These are phyloP conservation scores for Pichia eremophila DNA, from an alignment of 805 yeast species.

Conservation along the genomic window DNA sequence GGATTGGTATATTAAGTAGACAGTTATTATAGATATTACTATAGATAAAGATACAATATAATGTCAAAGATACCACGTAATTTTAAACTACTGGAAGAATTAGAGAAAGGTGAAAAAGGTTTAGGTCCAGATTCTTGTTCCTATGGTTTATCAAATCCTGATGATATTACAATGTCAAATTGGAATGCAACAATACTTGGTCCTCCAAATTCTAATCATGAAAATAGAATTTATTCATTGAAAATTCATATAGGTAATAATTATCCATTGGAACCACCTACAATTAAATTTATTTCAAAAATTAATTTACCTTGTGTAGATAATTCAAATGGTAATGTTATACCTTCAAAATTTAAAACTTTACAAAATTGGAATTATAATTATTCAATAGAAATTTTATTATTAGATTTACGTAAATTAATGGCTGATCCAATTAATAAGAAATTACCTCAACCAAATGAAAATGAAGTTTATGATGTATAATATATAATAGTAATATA, in stretches of 20 bases:
- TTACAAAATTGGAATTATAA: slow-evolving; percentile 79
- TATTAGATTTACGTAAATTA: slow-evolving; percentile 79
- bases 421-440: slow-evolving; percentile 82
- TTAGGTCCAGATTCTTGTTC: slow-evolving; percentile 95
- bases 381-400: slow-evolving; percentile 89
- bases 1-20: too few species aligned
- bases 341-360: slow-evolving; percentile 47
- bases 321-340: slow-evolving; percentile 45
- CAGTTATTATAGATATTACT: too few species aligned
- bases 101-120: slow-evolving; percentile 98
- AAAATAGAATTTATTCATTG: slow-evolving; percentile 84
- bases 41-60: too few species aligned
- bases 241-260: slow-evolving; percentile 70
- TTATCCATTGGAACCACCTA: slow-evolving; percentile 88
- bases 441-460: slow-evolving; percentile 84
- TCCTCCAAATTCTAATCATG: slow-evolving; percentile 78
- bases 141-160: slow-evolving; percentile 82
- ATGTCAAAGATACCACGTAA: slow-evolving; percentile 59
- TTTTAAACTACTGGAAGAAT: slow-evolving; percentile 88
- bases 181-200: slow-evolving; percentile 99
- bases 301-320: slow-evolving; percentile 92
- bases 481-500: not conserved
- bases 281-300: slow-evolving; percentile 68
- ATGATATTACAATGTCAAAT: slow-evolving; percentile 84
- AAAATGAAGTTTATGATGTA: slow-evolving; percentile 48